Evolutionary conservation across 2,329 filamentous ascomycete species (phyloP).

Genomic region (Verticillium alfalfae): DNA sequence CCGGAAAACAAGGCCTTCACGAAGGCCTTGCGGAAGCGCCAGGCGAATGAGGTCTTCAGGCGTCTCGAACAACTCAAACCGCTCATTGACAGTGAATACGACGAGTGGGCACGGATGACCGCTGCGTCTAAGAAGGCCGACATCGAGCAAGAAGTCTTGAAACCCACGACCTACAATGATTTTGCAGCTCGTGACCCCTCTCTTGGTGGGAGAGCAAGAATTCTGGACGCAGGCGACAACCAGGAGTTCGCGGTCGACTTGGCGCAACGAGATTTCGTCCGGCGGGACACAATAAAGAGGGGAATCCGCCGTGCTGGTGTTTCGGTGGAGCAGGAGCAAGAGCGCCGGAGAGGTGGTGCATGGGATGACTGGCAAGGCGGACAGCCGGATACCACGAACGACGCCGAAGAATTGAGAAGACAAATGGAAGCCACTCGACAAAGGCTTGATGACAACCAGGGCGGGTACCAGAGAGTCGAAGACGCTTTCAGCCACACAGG

Average conservation of each 20-base stretch:
- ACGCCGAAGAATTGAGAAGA: conserved; percentile 31
- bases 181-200: conserved; percentile 56
- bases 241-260: conserved; percentile 72
- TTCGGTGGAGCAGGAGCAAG: conserved; percentile 50
- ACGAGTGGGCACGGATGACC: conserved; percentile 58
- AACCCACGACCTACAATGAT: conserved; percentile 31
- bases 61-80: conserved; percentile 77
- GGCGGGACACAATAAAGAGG: conserved; percentile 58
- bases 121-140: conserved; percentile 26
- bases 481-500: conserved; percentile 9
- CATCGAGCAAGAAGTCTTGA: conserved; percentile 11
- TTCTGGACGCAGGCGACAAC: conserved; percentile 66
- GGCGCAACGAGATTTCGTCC: conserved; percentile 65
- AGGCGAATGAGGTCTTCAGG: conserved; percentile 51
- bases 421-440: conserved; percentile 50
- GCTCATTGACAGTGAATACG: conserved; percentile 64
- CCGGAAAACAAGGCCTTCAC: conserved; percentile 61
- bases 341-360: conserved; percentile 39
- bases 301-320: conserved; percentile 53
- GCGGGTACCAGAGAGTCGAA: conserved; percentile 13
- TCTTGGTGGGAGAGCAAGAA: conserved; percentile 48
- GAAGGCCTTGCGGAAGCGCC: conserved; percentile 39
- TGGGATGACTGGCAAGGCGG: conserved; percentile 32
- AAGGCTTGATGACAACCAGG: conserved; percentile 32
- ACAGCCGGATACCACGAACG: conserved; percentile 3